Conservation (phyloP, 129 eudicot species). For the Calendula officinalis region DNA sequence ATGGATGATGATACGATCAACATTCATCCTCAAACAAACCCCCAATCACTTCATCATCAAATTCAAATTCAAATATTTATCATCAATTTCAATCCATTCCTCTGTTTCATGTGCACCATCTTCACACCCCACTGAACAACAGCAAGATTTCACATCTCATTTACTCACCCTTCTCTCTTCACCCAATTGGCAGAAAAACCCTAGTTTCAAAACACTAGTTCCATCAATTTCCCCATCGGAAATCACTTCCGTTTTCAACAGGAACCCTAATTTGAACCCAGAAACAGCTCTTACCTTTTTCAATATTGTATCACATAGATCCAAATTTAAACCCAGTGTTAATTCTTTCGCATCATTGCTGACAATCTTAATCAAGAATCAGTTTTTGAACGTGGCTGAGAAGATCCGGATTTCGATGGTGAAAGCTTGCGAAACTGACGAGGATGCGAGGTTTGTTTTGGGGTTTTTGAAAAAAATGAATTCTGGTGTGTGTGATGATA, state of each 20-base stretch:
- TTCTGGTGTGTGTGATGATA: not conserved
- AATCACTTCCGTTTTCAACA: constrained; percentile 43
- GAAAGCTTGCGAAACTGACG: constrained; percentile 52
- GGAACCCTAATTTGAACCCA: constrained; percentile 53
- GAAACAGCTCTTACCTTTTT: constrained; percentile 55
- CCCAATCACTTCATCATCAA: constrained; percentile 13
- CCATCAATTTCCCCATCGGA: constrained; percentile 50
- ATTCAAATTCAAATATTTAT: constrained; percentile 15
- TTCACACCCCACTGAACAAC: constrained; percentile 15
- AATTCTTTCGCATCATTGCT: constrained; percentile 50
- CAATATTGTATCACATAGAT: constrained; percentile 35
- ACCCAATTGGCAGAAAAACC: constrained; percentile 68
- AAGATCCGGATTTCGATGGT: constrained; percentile 56
- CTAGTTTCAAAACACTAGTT: constrained; percentile 44
- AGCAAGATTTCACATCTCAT: constrained; percentile 30
- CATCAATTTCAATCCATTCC: constrained; percentile 33
- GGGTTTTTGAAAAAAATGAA: constrained; percentile 44
- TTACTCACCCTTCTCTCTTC: constrained; percentile 42
- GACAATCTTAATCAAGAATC: constrained; percentile 39
- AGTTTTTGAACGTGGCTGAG: constrained; percentile 45
- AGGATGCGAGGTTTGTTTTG: constrained; percentile 53
- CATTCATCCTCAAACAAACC: constrained; percentile 23
- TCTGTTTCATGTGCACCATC: constrained; percentile 18
- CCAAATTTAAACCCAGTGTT: constrained; percentile 51
- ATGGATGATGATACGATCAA: constrained; percentile 49